phyloP scores from a whole-genome alignment of 805 yeast species.

The Nakazawaea ernobii region DNA sequence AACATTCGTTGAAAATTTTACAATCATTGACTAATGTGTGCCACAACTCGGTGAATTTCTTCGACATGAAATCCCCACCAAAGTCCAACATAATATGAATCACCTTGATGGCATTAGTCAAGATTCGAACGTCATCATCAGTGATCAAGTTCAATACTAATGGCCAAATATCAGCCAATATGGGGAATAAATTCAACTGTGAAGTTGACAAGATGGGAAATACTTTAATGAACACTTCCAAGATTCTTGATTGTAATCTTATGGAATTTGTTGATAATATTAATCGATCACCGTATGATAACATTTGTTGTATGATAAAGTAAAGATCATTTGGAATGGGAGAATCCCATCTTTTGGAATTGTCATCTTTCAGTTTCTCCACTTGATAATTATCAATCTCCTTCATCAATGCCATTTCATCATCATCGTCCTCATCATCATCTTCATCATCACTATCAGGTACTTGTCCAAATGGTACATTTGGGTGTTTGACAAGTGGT shows the following conservation, averaged over 20 bases:
- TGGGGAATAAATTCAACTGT: conserved; percentile 38
- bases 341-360: conserved; percentile 53
- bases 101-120: conserved; percentile 23
- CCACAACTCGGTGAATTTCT: conserved; percentile 45
- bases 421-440: conserved; percentile 29
- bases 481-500: conserved; percentile 17
- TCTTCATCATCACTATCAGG: conserved; percentile 33
- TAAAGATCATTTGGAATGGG: conserved; percentile 61
- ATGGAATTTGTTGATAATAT: conserved; percentile 56
- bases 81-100: conserved; percentile 24
- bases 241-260: conserved; percentile 47
- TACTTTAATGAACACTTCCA: conserved; percentile 39
- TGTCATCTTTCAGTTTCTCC: conserved; percentile 16
- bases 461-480: conserved; percentile 19
- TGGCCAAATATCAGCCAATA: conserved; percentile 51
- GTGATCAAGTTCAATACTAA: conserved; percentile 20
- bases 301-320: conserved; percentile 50
- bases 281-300: conserved; percentile 62
- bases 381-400: conserved; percentile 14
- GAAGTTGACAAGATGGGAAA: conserved; percentile 52
- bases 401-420: conserved; percentile 15
- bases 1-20: conserved; percentile 1
- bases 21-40: conserved; percentile 14
- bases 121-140: conserved; percentile 23
- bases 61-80: conserved; percentile 40